Conservation (phyloP, 495 filamentous ascomycete species). For the Oidiodendron maius region DNA sequence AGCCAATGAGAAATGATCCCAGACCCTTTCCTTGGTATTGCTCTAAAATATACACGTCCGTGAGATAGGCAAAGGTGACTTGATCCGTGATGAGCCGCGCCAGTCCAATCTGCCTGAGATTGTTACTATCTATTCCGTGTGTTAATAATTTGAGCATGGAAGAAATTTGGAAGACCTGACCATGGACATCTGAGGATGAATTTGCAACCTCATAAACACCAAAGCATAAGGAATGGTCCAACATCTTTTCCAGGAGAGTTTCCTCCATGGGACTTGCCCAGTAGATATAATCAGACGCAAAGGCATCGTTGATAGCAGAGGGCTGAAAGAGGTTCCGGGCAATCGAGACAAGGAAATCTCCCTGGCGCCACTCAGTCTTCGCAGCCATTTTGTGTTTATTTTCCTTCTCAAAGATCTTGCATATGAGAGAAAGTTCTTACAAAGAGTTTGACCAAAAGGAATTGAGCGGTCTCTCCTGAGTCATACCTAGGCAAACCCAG, state of each 20-base stretch:
- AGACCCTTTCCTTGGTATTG: constrained; percentile 55
- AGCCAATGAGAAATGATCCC: constrained; percentile 55
- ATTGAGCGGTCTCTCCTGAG: no score
- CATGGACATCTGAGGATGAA: constrained; percentile 25
- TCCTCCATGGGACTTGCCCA: constrained; percentile 42
- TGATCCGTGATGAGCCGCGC: constrained; percentile 60
- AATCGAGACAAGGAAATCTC: constrained; percentile 40
- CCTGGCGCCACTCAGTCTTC: constrained; percentile 15
- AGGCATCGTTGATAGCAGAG: constrained; percentile 41
- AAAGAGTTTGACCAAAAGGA: no score
- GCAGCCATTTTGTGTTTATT: constrained; percentile 18
- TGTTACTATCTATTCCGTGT: constrained; percentile 10
- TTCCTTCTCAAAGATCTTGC: no score
- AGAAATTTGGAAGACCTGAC: constrained; percentile 9
- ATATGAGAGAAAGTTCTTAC: no score
- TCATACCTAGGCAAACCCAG: no score
- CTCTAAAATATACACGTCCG: constrained; percentile 58
- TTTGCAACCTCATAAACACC: constrained; percentile 41
- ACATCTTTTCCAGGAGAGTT: constrained; percentile 31
- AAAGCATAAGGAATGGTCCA: constrained; percentile 49
- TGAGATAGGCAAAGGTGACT: constrained; percentile 61
- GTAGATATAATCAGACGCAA: constrained; percentile 47
- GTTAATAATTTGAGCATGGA: constrained; percentile 5
- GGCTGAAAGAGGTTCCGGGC: constrained; percentile 41
- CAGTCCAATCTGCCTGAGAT: constrained; percentile 43